Evolutionary conservation across 2,329 filamentous ascomycete genomes (phyloP).

Genomic region (Blastomyces gilchristii): DNA sequence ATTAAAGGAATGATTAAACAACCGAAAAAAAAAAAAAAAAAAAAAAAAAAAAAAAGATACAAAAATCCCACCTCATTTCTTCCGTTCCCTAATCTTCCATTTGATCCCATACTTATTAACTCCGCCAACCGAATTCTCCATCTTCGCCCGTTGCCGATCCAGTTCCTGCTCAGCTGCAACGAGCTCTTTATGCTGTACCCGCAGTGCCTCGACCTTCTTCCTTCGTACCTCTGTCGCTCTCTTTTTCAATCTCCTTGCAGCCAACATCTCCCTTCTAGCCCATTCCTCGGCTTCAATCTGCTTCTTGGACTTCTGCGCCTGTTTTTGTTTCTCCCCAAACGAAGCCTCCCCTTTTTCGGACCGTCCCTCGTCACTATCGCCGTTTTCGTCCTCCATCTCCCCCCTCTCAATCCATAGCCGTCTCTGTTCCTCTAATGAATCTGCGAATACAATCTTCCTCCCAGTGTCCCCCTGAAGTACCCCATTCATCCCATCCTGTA

Average conservation of each 20-base stretch:
- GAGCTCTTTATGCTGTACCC: constrained; percentile 46
- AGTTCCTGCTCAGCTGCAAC: constrained; percentile 46
- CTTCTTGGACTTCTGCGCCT: constrained; percentile 34
- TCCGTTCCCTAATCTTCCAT: constrained; percentile 54
- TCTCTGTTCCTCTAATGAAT: constrained; percentile 29
- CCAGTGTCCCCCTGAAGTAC: constrained; percentile 16
- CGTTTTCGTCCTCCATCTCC: constrained; percentile 19
- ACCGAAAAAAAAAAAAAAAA: neutral
- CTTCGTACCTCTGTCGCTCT: constrained; percentile 40
- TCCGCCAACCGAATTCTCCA: constrained; percentile 51
- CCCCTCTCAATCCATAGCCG: constrained; percentile 19
- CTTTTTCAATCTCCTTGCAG: constrained; percentile 39
- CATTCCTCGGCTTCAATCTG: constrained; percentile 35
- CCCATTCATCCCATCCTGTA: constrained; percentile 32
- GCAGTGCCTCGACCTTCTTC: constrained; percentile 43
- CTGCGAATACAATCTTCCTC: constrained; percentile 32
- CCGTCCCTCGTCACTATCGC: constrained; percentile 17
- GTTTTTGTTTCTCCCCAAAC: constrained; percentile 13
- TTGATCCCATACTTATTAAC: constrained; percentile 54
- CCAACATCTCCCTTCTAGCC: constrained; percentile 29
- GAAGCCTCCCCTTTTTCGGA: constrained; percentile 15
- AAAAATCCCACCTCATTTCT: constrained; percentile 34
- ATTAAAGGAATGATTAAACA: constrained; percentile 3
- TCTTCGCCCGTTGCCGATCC: constrained; percentile 50
- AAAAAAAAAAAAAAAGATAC: neutral